Conservation (phyloP, 108 stramenopile species). For the Skeletonema marinoi region DNA sequence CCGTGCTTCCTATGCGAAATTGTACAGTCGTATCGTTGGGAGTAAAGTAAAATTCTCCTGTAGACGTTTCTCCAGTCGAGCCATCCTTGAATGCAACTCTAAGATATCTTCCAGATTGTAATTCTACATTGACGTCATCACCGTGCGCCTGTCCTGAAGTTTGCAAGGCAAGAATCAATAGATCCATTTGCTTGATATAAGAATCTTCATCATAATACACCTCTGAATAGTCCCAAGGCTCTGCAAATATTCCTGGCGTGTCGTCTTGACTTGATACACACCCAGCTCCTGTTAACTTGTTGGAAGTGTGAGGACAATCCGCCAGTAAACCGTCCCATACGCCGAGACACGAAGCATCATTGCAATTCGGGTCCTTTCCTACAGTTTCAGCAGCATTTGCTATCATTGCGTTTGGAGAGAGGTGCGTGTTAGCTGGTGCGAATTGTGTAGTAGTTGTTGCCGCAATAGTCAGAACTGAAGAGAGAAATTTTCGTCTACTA, state of each 20-base stretch:
- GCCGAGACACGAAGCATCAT: conserved; percentile 71
- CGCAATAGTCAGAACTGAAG: neutral
- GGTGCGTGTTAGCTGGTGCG: neutral
- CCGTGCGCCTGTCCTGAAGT: conserved; percentile 43
- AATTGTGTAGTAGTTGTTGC: neutral
- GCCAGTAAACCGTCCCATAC: conserved; percentile 88
- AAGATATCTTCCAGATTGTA: conserved; percentile 69
- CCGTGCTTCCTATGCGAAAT: conserved; percentile 62
- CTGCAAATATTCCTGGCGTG: conserved; percentile 77
- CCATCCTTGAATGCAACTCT: conserved; percentile 72
- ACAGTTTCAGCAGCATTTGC: conserved; percentile 71
- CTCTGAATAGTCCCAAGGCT: conserved; percentile 81
- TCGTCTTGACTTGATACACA: conserved; percentile 86
- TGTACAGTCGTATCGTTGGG: conserved; percentile 84
- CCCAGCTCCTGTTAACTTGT: conserved; percentile 50
- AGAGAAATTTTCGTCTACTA: neutral
- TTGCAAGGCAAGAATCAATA: conserved; percentile 59
- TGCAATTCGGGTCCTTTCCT: conserved; percentile 78
- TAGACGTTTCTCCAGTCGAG: conserved; percentile 56
- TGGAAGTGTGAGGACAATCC: conserved; percentile 66
- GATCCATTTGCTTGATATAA: conserved; percentile 56
- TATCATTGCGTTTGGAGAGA: neutral
- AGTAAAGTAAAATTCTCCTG: conserved; percentile 87
- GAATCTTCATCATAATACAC: neutral
- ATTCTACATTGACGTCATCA: conserved; percentile 48